These are phyloP conservation scores for Volutella citrinella DNA, from an alignment of 2,329 filamentous ascomycete genomes.

Conservation along the genomic window DNA sequence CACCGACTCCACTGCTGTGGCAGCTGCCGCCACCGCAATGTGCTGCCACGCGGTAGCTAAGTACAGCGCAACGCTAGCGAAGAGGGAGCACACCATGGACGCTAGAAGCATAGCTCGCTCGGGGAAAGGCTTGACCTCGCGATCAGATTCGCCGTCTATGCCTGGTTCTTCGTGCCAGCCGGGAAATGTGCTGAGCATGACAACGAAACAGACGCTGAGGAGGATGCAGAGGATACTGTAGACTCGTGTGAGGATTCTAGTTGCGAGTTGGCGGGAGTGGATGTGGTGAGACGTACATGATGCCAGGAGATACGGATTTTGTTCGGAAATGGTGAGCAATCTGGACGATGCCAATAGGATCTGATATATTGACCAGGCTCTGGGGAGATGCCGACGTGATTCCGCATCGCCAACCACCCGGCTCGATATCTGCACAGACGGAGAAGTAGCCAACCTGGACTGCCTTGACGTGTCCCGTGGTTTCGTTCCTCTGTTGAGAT, in stretches of 20 bases:
- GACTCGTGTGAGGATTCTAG: not conserved
- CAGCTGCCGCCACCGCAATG: not conserved
- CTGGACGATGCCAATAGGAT: not conserved
- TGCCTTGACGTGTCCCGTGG: not conserved
- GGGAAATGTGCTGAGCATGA: not conserved
- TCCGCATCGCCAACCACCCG: not conserved
- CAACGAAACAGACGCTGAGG: not conserved
- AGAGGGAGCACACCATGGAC: not conserved
- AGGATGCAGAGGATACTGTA: not conserved
- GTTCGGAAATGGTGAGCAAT: slow-evolving; percentile 1
- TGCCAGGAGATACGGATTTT: not conserved
- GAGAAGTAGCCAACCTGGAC: not conserved
- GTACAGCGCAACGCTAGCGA: not conserved
- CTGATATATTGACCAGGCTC: not conserved
- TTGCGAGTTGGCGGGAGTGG: not conserved
- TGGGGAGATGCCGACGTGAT: not conserved
- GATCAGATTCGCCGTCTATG: not conserved
- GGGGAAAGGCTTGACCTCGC: not conserved
- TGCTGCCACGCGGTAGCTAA: slow-evolving; percentile 1
- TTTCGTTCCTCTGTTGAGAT: not conserved
- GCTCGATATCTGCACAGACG: not conserved
- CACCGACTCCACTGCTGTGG: not conserved
- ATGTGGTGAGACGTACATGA: not conserved
- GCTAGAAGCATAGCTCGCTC: not conserved
- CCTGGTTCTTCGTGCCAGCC: not conserved